A percentile compares a stretch with the other conserved stretches of the same genome.
phyloP scores from a whole-genome alignment of 441 rosid species.

The Bocquillonia castaneifolia region DNA sequence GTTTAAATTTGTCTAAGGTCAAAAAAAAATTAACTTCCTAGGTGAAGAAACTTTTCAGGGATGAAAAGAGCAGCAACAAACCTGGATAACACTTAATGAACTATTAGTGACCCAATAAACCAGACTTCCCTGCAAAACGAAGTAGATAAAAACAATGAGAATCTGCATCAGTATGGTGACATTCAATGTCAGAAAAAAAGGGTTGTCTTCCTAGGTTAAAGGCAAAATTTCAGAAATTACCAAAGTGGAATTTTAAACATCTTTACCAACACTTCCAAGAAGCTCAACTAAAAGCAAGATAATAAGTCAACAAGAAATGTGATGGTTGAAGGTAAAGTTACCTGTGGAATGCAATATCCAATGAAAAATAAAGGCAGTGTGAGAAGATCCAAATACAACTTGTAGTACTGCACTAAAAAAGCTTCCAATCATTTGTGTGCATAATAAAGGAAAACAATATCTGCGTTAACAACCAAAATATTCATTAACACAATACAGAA shows the following conservation, averaged over 20 bases:
- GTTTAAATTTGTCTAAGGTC: conserved; percentile 4
- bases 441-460: neutral
- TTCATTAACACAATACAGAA: neutral
- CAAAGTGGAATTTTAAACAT: neutral
- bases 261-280: neutral
- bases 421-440: conserved; percentile 17
- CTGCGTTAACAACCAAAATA: conserved; percentile 14
- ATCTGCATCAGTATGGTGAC: neutral
- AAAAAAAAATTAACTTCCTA: neutral
- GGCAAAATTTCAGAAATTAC: neutral
- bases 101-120: conserved; percentile 87
- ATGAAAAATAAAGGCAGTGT: conserved; percentile 54
- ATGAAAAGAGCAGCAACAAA: conserved; percentile 23
- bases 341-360: conserved; percentile 73
- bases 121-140: conserved; percentile 69
- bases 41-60: neutral
- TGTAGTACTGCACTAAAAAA: conserved; percentile 60
- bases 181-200: neutral
- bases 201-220: neutral
- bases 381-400: conserved; percentile 51
- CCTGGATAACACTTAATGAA: conserved; percentile 66
- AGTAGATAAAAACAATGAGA: conserved; percentile 20
- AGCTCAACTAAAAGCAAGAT: neutral
- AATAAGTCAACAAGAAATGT: neutral
- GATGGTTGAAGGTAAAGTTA: conserved; percentile 26